Evolutionary conservation across 768 basidiomycete species (phyloP).

Genomic region (Kwoniella pini): DNA sequence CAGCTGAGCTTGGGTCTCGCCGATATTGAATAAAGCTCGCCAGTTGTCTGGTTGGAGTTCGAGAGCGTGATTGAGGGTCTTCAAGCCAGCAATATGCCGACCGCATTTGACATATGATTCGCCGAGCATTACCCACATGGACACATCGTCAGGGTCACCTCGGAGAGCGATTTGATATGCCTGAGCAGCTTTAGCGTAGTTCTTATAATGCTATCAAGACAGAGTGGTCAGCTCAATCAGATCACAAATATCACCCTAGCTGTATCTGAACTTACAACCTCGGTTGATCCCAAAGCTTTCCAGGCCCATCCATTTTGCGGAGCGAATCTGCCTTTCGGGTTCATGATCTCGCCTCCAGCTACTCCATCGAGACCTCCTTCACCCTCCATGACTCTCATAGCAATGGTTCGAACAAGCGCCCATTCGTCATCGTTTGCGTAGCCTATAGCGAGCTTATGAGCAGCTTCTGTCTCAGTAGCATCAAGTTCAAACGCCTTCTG

Average conservation of each 20-base stretch:
- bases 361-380: conserved; percentile 77
- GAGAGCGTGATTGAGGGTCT: conserved; percentile 74
- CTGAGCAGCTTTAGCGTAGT: conserved; percentile 74
- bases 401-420: conserved; percentile 94
- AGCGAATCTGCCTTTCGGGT: conserved; percentile 52
- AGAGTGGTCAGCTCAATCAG: background rate
- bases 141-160: conserved; percentile 71
- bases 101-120: conserved; percentile 89
- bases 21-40: conserved; percentile 79
- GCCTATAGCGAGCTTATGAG: conserved; percentile 75
- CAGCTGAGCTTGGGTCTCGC: conserved; percentile 76
- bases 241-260: background rate
- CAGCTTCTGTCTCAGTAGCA: conserved; percentile 80
- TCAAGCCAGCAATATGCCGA: conserved; percentile 82
- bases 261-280: conserved; percentile 75
- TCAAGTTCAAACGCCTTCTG: conserved; percentile 98
- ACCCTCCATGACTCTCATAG: conserved; percentile 85
- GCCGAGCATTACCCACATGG: conserved; percentile 87
- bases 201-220: conserved; percentile 50
- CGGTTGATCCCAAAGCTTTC: conserved; percentile 91
- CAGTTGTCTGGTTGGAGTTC: conserved; percentile 76
- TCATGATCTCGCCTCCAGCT: conserved; percentile 56
- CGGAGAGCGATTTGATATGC: conserved; percentile 83
- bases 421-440: conserved; percentile 93
- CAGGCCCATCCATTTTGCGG: conserved; percentile 94